phyloP scores from a whole-genome alignment of 2,329 filamentous ascomycete species.

The Alternaria triticimaculans region DNA sequence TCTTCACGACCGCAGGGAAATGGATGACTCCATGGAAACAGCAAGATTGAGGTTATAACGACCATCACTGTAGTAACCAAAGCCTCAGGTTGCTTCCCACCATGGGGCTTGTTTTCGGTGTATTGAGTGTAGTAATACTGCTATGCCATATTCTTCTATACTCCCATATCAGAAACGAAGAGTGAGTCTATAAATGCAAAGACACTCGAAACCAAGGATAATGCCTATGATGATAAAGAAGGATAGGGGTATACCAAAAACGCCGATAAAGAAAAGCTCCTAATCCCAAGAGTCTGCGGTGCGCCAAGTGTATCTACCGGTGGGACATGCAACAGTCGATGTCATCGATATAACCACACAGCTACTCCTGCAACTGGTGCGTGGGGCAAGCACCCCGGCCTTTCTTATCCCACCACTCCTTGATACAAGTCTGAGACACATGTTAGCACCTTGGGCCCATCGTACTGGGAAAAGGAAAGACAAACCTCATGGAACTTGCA shows the following conservation, averaged over 20 bases:
- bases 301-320: background rate
- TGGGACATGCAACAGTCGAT: background rate
- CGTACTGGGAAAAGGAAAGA: background rate
- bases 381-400: conserved; percentile 65
- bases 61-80: background rate
- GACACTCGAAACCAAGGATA: background rate
- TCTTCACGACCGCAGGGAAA: background rate
- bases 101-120: background rate
- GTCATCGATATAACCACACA: background rate
- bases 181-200: background rate
- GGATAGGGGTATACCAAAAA: conserved; percentile 13
- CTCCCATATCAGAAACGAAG: background rate
- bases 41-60: background rate
- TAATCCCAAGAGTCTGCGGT: background rate
- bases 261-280: background rate
- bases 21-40: background rate
- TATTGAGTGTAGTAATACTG: background rate
- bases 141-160: background rate
- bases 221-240: background rate
- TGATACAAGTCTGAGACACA: conserved; percentile 57
- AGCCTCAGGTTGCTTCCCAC: background rate
- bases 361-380: conserved; percentile 56
- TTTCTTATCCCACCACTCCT: conserved; percentile 65
- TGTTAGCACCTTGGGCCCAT: background rate
- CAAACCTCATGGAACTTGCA: conserved; percentile 67